Conservation (phyloP, 148 eudicot species). For the Chenopodium quinoa region DNA sequence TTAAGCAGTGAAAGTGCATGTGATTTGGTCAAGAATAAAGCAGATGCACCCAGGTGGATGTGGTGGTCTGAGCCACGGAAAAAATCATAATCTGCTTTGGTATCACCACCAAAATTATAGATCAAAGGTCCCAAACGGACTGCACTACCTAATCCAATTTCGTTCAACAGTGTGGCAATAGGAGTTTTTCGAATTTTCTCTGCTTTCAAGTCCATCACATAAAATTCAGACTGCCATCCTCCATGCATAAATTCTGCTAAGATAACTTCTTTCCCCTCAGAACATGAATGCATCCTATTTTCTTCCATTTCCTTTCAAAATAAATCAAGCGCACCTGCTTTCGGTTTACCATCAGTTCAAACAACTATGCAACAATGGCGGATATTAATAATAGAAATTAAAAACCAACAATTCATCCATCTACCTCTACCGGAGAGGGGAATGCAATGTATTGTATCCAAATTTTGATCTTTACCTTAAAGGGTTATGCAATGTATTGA, state of each 20-base stretch:
- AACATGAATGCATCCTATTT: neutral
- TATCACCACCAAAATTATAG: neutral
- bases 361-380: too few relatives aligned
- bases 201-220: neutral
- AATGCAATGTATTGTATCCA: too few relatives aligned
- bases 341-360: too few relatives aligned
- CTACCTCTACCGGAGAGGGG: too few relatives aligned
- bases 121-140: neutral
- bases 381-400: too few relatives aligned
- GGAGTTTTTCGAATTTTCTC: neutral
- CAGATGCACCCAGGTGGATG: neutral
- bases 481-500: too few relatives aligned
- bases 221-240: neutral
- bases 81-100: neutral
- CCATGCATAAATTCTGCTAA: neutral
- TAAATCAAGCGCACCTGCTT: too few relatives aligned
- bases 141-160: neutral
- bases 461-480: too few relatives aligned
- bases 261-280: neutral
- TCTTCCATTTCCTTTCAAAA: neutral
- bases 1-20: neutral
- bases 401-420: too few relatives aligned
- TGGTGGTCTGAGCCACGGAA: neutral
- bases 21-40: neutral
- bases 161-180: neutral